phyloP scores from a whole-genome alignment of 495 filamentous ascomycete genomes.

The Talaromyces ruber region DNA sequence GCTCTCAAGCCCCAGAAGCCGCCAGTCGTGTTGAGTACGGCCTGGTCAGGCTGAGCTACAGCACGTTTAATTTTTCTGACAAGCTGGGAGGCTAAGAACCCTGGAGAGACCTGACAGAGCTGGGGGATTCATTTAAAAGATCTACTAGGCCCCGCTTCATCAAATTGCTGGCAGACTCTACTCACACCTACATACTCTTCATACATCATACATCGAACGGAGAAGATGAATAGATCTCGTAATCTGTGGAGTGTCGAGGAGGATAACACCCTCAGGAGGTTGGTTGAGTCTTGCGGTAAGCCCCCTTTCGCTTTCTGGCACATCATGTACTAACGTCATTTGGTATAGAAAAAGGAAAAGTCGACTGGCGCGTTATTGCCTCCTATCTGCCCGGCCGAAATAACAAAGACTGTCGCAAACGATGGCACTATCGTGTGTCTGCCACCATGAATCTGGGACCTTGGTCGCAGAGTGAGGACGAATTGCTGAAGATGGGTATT shows the following conservation, averaged over 20 bases:
- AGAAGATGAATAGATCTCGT: not conserved
- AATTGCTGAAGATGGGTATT: conserved; percentile 15
- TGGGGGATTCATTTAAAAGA: not conserved
- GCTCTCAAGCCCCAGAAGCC: conserved; percentile 1
- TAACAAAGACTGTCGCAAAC: conserved; percentile 22
- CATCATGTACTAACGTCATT: not conserved
- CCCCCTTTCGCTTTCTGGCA: not conserved
- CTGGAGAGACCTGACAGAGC: not conserved
- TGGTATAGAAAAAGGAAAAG: conserved; percentile 3
- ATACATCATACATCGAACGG: not conserved
- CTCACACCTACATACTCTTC: not conserved
- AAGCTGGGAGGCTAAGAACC: not conserved
- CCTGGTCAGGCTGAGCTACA: not conserved
- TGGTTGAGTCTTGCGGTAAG: conserved; percentile 6
- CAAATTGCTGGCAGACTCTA: not conserved
- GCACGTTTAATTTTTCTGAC: not conserved
- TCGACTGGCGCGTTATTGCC: conserved; percentile 13
- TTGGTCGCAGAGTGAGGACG: conserved; percentile 18
- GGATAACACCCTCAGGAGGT: not conserved
- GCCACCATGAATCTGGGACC: conserved; percentile 9
- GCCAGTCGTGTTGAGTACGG: not conserved
- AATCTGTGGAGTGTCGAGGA: conserved; percentile 7
- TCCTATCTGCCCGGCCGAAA: conserved; percentile 12
- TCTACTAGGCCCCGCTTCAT: not conserved
- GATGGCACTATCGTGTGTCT: conserved; percentile 13